Evolutionary conservation across 208 protist species (phyloP).

Genomic region (Phytomonas sp.): DNA sequence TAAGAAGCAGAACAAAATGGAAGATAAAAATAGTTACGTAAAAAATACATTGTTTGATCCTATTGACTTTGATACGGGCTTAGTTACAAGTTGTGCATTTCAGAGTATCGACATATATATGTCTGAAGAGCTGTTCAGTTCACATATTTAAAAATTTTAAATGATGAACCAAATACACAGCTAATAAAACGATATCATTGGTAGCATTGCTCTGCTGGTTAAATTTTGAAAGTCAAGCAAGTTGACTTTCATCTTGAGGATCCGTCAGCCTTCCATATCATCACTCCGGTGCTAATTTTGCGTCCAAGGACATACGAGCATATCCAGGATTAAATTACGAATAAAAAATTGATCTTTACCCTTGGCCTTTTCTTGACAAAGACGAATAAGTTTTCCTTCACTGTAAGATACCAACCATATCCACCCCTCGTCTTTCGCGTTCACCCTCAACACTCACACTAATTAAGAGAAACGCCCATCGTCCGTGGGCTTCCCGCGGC

Average conservation of each 20-base stretch:
- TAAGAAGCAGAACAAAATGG: conserved; percentile 3
- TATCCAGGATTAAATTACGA: not conserved
- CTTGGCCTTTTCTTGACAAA: not conserved
- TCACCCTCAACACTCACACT: not conserved
- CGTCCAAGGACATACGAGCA: not conserved
- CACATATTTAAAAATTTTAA: not conserved
- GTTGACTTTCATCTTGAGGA: not conserved
- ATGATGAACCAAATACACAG: not conserved
- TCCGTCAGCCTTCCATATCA: not conserved
- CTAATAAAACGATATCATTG: not conserved
- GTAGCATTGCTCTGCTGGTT: not conserved
- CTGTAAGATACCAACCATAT: not conserved
- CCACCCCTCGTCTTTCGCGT: not conserved
- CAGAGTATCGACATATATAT: conserved; percentile 5
- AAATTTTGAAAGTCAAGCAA: not conserved
- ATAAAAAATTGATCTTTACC: not conserved
- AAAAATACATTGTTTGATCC: not conserved
- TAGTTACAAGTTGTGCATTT: not conserved
- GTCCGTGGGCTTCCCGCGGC: not conserved
- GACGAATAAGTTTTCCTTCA: not conserved
- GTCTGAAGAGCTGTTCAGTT: not conserved
- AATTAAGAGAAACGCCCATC: not conserved
- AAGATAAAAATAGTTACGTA: not conserved
- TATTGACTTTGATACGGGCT: not conserved
- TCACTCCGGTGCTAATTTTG: not conserved